Base-by-base conservation (phyloP, 108 stramenopile species). In the Stephanodiscus triporus region DNA sequence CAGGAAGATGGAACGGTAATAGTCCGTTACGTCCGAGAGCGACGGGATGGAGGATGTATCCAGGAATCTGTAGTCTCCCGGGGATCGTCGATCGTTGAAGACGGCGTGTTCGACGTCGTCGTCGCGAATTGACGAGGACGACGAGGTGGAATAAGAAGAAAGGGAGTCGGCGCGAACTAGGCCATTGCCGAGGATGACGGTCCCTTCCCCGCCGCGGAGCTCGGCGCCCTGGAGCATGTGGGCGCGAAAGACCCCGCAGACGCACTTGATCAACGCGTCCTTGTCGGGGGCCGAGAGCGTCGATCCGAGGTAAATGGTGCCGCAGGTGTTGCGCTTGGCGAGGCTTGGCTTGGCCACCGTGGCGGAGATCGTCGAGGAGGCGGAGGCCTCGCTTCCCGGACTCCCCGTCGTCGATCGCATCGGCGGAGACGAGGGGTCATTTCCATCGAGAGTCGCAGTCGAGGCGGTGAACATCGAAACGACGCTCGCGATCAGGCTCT, bases 241-340 rank as follows among this genome's bases (percentile, higher is more conserved):
- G 9, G 98, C 92, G 2, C 97, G 90, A 70, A 85, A 83, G 2
- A 97, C 95, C 6, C 91, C 93, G 71, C 96, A 97, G 26, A 97
- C 89, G 76, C 95, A 96, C 84, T 89, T 87, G 73, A 99, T 99
- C 64, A 96, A 93, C 9, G 97, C 97, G 63, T 99, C 95, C 60
- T 92, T 93, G 73, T 99, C 97, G 13, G 97, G 98, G 36, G 87
- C 90, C 48, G 91, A 88, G 80, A 99, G 89, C 3, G 98, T 99
- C 9, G 83, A 75, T 26, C 83, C 72, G 19, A 99, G 81, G 56
- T 93, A 96, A 45, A 98, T 75, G 10, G 97, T 97, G 1, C 95
- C 89, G 61, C 96, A 97, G 5, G 96, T 96, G 72, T 98, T 98
- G 54, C 93, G 82, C 54, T 91, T 85, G 62, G 63, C 63, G 29